Base-by-base conservation (phyloP, 2,329 filamentous ascomycete genomes). In the Exophiala viscosa region DNA sequence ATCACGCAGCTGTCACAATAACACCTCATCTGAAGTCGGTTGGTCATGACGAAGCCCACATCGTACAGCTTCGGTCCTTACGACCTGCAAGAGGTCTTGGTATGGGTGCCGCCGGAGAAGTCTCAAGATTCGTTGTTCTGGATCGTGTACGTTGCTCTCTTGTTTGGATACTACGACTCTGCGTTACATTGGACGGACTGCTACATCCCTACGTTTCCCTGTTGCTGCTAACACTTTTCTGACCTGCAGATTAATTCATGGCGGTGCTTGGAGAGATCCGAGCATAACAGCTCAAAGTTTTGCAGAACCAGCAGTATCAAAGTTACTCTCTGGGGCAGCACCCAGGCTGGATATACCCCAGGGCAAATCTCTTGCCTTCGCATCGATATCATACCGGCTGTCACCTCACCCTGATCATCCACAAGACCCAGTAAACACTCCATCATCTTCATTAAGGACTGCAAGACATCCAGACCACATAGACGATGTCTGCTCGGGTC, bases 371-470 rank as follows among this genome's bases (percentile, higher is more conserved):
- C 28, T 48, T 6, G 46, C 46, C 4, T 34, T 48, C 17, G 46
- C 46, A 13, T 48, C 46, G 2, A 3, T 48, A 23, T 48, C 46
- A 33, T 48, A 48, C 46, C 36, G 46, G n/a, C 46, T 48, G 2
- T 48, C 46, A 33, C 31, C 46, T 6, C 46, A 48, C 15, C 46
- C 46, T 5, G 32, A 36, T 5, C 31, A 42, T 35, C 46, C 46
- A 20, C 46, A 48, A 20, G 23, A 48, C 36, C 38, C 20, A 2
- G 14, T 11, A n/a, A 41, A 23, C 28, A 42, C 36, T 9, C 46
- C 38, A 20, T 15, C 15, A 3, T 35, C 33, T 20, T 46, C 44
- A 5, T 17, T 46, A 3, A 36, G 46, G 17, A 34, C 32, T n/a
- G 46, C 46, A 20, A 17, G 14, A 3, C 46, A 48, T n/a, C 46